phyloP scores from a whole-genome alignment of 1,284 basidiomycete genomes.

The Pulveroboletus sp. region DNA sequence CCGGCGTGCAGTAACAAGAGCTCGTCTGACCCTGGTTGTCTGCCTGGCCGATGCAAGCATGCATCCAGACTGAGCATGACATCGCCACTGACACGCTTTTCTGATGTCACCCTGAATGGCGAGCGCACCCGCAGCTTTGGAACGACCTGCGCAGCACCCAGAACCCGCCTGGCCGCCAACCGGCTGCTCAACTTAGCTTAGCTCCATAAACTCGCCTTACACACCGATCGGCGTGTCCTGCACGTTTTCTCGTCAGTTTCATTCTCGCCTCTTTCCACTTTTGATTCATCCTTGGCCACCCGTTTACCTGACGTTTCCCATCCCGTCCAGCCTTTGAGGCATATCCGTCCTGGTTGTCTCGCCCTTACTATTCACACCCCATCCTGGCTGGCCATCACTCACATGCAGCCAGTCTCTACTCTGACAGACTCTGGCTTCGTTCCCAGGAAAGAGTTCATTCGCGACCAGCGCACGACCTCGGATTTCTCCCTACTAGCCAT shows the following conservation, averaged over 20 bases:
- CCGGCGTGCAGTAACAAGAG: too few relatives aligned
- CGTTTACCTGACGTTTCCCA: slow-evolving; percentile 39
- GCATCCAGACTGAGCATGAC: not conserved
- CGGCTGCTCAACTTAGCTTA: slow-evolving; percentile 9
- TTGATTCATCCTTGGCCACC: slow-evolving; percentile 31
- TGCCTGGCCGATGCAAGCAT: too few relatives aligned
- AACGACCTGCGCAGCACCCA: slow-evolving; percentile 15
- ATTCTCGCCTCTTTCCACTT: slow-evolving; percentile 28
- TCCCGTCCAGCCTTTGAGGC: slow-evolving; percentile 28
- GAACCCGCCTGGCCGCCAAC: slow-evolving; percentile 9
- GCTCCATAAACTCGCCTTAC: slow-evolving; percentile 11
- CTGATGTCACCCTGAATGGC: slow-evolving; percentile 30
- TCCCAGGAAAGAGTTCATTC: slow-evolving; percentile 68
- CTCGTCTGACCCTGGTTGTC: too few relatives aligned
- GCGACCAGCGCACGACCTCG: slow-evolving; percentile 50
- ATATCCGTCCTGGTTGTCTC: slow-evolving; percentile 26
- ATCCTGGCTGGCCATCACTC: slow-evolving; percentile 25
- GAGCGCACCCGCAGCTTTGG: slow-evolving; percentile 10
- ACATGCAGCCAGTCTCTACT: slow-evolving; percentile 32
- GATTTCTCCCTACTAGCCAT: slow-evolving; percentile 67
- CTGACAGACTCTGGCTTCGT: slow-evolving; percentile 46
- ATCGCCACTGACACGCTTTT: slow-evolving; percentile 29
- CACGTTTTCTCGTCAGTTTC: slow-evolving; percentile 34
- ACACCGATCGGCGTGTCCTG: slow-evolving; percentile 27
- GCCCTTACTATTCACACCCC: slow-evolving; percentile 21